Evolutionary conservation across 345 rosid species (phyloP).

Genomic region (Brassica nigra): DNA sequence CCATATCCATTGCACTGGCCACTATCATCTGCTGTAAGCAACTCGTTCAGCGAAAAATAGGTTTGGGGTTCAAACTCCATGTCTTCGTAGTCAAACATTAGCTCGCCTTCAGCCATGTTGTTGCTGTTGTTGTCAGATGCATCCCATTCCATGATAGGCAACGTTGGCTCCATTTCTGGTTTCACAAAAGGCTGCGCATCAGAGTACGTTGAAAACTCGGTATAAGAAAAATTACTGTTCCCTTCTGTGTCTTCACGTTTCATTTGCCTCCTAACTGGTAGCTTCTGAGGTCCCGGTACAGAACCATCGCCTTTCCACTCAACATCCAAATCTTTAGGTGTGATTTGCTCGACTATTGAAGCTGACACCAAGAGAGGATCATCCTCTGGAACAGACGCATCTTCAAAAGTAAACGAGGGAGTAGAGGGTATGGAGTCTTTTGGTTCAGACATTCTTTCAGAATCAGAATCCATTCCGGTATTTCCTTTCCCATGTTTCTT

Average conservation of each 20-base stretch:
- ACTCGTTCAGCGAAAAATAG: slow-evolving; percentile 82
- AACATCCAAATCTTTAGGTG: slow-evolving; percentile 48
- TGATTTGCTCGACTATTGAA: slow-evolving; percentile 58
- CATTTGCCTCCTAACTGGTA: slow-evolving; percentile 82
- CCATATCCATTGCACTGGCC: slow-evolving; percentile 51
- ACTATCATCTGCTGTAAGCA: slow-evolving; percentile 68
- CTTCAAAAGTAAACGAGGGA: slow-evolving; percentile 42
- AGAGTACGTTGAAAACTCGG: background rate
- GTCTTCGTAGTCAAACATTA: slow-evolving; percentile 67
- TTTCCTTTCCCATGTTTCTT: slow-evolving; percentile 49
- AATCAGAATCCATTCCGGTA: slow-evolving; percentile 44
- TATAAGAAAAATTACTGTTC: slow-evolving; percentile 18
- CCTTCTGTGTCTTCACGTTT: slow-evolving; percentile 54
- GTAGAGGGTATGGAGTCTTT: slow-evolving; percentile 53
- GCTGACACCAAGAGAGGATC: slow-evolving; percentile 72
- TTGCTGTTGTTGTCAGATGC: slow-evolving; percentile 35
- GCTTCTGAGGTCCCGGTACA: slow-evolving; percentile 58
- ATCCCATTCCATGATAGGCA: slow-evolving; percentile 60
- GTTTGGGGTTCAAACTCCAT: slow-evolving; percentile 98
- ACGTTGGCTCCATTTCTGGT: slow-evolving; percentile 42
- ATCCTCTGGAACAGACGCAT: slow-evolving; percentile 49
- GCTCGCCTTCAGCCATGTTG: slow-evolving; percentile 41
- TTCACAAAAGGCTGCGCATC: slow-evolving; percentile 38
- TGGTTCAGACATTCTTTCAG: slow-evolving; percentile 51
- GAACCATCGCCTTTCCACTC: slow-evolving; percentile 49